Evolutionary conservation across 768 basidiomycete species (phyloP), one percentile per base, ranked within the genome.

Genomic region (Glaciozyma antarctica): DNA sequence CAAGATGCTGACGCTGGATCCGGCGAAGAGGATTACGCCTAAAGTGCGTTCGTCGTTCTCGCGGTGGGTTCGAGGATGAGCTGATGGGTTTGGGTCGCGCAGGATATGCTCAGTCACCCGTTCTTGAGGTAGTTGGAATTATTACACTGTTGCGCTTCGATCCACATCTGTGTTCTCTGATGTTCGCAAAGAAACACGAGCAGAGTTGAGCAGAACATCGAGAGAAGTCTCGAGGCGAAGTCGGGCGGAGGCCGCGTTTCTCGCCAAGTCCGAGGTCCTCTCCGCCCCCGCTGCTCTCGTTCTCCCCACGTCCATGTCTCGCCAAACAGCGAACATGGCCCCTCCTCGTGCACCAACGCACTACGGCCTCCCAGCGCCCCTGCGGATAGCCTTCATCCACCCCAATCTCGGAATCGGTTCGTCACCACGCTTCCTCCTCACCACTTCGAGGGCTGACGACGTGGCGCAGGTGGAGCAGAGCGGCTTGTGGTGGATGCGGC

Each of bases 401-500:
- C 93, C 93, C 43, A 93, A 97, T 79, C 80, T 97, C 7, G 93
- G 93, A 63, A 92, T 97, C 58, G 93, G 92, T 91, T 71, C 43
- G 66, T 38, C 28, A 5, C 19, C 15, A 5, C 58, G 30, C 41
- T 41, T 30, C 32, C 30, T 24, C 1, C 8, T 9, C 9, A 34
- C 7, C 12, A 32, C 41, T 55, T 28, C 47, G 15, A 19, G 45
- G 16, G 16, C 51, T 43, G 48, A 48, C 52, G 19, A 24, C 41
- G 47, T 16, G 38, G 16, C 21, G 7, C 73, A 97, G 93, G 94
- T 70, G 94, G 94, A 24, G 94, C 94, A 3, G 94, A 99, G 77
- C 82, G 94, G 30, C 82, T 97, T 9, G 86, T 98, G 8, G 93
- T 97, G 26, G 94, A 99, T 76, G 90, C 93, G 30, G 92, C 94